Conservation (phyloP, 352 stramenopile species). For the Pilasporangium apinafurcum region DNA sequence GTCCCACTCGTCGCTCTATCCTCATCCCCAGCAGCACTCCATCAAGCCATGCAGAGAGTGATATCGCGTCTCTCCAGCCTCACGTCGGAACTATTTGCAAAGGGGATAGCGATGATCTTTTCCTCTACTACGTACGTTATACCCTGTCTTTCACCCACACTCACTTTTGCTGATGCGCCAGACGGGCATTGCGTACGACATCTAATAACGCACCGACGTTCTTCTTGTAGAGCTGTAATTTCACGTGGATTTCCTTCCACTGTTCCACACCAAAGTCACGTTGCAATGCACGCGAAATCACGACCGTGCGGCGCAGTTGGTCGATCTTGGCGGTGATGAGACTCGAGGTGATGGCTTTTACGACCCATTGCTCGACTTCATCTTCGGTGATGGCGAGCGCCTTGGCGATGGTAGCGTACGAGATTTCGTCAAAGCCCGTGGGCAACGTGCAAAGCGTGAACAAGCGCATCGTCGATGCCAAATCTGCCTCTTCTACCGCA, state of each 20-base stretch:
- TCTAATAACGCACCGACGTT: slow-evolving; percentile 90
- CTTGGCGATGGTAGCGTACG: slow-evolving; percentile 81
- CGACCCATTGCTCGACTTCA: slow-evolving; percentile 93
- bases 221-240: slow-evolving; percentile 90
- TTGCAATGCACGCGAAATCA: slow-evolving; percentile 72
- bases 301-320: slow-evolving; percentile 88
- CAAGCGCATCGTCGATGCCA: slow-evolving; percentile 86
- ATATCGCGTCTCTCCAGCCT: no score
- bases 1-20: no score
- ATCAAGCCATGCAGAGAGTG: no score
- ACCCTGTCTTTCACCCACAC: no score
- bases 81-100: no score
- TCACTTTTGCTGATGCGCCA: slow-evolving; percentile 60
- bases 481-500: slow-evolving; percentile 46
- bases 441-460: slow-evolving; percentile 90
- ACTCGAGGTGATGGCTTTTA: slow-evolving; percentile 88
- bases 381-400: slow-evolving; percentile 77
- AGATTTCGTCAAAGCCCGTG: slow-evolving; percentile 88
- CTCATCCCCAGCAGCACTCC: no score
- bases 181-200: slow-evolving; percentile 63
- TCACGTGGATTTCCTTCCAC: slow-evolving; percentile 87
- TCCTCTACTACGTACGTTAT: no score
- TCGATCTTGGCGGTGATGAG: slow-evolving; percentile 94
- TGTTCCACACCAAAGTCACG: slow-evolving; percentile 84
- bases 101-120: no score